These are phyloP conservation scores for Dendryphion nanum DNA, from an alignment of 2,329 filamentous ascomycete genomes.

Conservation along the genomic window DNA sequence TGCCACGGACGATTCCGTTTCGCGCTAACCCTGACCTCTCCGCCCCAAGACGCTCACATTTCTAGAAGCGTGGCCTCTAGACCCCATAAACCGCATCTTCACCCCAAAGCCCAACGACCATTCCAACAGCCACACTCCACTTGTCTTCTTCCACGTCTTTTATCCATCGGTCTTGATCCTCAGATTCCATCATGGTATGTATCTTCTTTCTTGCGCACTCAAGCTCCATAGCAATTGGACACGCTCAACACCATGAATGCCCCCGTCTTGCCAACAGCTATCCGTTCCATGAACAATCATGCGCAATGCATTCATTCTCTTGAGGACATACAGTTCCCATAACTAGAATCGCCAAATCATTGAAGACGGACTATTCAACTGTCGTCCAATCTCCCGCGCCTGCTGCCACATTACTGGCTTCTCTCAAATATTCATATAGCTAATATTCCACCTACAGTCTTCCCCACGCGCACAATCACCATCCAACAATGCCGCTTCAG, in stretches of 20 bases:
- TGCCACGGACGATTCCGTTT: constrained; percentile 3
- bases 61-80: constrained; percentile 35
- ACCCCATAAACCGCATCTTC: constrained; percentile 7
- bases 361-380: too few species aligned
- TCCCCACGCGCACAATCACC: constrained; percentile 39
- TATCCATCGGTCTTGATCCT: background rate
- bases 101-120: constrained; percentile 1
- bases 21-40: constrained; percentile 16
- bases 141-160: constrained; percentile 1
- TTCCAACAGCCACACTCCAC: constrained; percentile 10
- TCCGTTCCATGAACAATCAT: too few species aligned
- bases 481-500: constrained; percentile 49
- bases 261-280: too few species aligned
- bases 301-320: too few species aligned
- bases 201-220: too few species aligned
- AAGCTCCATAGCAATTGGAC: too few species aligned
- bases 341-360: too few species aligned
- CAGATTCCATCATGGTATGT: constrained; percentile 6
- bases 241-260: too few species aligned
- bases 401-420: too few species aligned
- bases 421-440: too few species aligned
- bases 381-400: too few species aligned
- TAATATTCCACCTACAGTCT: constrained; percentile 22
- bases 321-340: too few species aligned
- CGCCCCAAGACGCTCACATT: constrained; percentile 22